Base-by-base conservation (phyloP, 345 rosid species). In the Hevea brasiliensis region DNA sequence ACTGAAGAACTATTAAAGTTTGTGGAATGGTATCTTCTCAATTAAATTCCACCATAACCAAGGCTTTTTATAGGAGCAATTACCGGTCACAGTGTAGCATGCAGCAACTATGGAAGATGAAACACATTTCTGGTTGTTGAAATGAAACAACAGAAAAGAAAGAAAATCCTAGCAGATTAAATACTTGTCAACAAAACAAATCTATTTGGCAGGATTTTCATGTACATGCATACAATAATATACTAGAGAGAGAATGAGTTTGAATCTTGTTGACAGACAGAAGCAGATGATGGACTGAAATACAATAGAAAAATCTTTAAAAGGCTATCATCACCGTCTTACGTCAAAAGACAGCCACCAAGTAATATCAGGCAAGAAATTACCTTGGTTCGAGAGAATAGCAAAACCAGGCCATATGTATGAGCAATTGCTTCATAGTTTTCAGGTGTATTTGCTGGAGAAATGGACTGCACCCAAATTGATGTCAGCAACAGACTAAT, bases 371-470 rank as follows among this genome's bases (percentile, higher is more conserved):
- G 45, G 61, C 9, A 27, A 70, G 53, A 20, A 66, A 54, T 65
- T 89, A 96, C 99, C 99, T 96, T 96, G 66, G 85, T 88, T 81
- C 88, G 89, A 76, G 99, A 88, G 82, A 91, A 96, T 80, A 91
- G 86, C 85, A 90, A 80, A 35, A 91, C 95, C 68, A 96, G 89
- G 85, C 96, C 85, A 84, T 84, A 93, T 26, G 98, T 90, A 80
- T 93, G 94, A 83, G 99, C 89, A 77, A 96, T 90, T 65, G 96
- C 96, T 82, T 96, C 94, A 84, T 85, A 96, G 85, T 88, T 96
- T 62, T 89, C 87, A 63, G 99, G 99, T 66, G 82, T 80, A 82
- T 93, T 96, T 80, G 83, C 85, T 65, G 97, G 93, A 79, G 93
- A 93, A 76, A 96, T 81, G 40, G 98, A 90, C 81, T 89, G 92